Evolutionary conservation across 2,329 filamentous ascomycete genomes (phyloP).

Genomic region (Fusarium multiceps): DNA sequence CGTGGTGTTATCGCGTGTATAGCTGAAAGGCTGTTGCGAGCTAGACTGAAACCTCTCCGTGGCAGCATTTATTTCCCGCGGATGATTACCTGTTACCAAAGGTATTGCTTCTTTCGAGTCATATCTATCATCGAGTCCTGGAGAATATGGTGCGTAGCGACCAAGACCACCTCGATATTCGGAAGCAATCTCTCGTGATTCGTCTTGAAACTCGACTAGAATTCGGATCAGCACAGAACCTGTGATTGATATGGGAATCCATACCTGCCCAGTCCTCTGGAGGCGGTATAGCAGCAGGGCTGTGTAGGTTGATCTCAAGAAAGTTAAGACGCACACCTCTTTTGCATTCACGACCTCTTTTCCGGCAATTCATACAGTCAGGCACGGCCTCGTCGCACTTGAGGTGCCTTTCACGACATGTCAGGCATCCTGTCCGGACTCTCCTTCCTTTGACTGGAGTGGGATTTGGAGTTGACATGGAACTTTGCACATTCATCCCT

Average conservation of each 20-base stretch:
- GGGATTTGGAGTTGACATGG: constrained; percentile 18
- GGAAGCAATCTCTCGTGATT: constrained; percentile 89
- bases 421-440: constrained; percentile 90
- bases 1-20: background rate
- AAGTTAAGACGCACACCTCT: constrained; percentile 91
- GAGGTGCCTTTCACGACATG: constrained; percentile 87
- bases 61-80: background rate
- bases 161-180: constrained; percentile 85
- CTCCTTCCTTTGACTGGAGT: constrained; percentile 67
- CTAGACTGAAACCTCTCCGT: constrained; percentile 4
- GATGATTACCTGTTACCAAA: background rate
- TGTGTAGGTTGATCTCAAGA: constrained; percentile 81
- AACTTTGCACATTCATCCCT: constrained; percentile 22
- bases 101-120: background rate
- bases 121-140: background rate
- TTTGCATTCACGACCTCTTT: constrained; percentile 87
- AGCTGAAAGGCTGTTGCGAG: constrained; percentile 2
- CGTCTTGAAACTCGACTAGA: constrained; percentile 82
- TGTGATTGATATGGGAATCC: background rate
- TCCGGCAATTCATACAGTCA: constrained; percentile 81
- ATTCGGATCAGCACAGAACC: constrained; percentile 16
- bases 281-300: constrained; percentile 65
- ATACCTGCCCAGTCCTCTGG: constrained; percentile 43
- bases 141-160: constrained; percentile 68
- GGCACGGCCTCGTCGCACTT: constrained; percentile 85